Evolutionary conservation across 2,329 filamentous ascomycete genomes (phyloP).

Genomic region (Penicillium griseofulvum): DNA sequence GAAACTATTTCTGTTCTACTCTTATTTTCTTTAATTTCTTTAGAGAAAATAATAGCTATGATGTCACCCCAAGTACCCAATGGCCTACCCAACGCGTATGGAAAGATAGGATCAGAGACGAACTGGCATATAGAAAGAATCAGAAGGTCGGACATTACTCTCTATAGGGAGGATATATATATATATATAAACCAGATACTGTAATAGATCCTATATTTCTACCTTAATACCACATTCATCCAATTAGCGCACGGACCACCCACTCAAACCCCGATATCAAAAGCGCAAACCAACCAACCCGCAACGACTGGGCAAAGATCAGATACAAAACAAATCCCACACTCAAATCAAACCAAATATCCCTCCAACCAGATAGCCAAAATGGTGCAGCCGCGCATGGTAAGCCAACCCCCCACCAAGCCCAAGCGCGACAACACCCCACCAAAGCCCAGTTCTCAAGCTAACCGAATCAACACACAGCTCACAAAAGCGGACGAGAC

Average conservation of each 20-base stretch:
- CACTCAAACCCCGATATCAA: constrained; percentile 17
- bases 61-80: constrained; percentile 23
- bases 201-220: background rate
- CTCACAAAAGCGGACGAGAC: constrained; percentile 91
- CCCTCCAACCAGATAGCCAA: constrained; percentile 13
- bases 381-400: constrained; percentile 62
- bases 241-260: constrained; percentile 29
- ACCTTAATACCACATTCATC: background rate
- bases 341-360: background rate
- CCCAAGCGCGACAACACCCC: background rate
- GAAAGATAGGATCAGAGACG: background rate
- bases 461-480: constrained; percentile 47
- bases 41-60: constrained; percentile 10
- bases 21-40: background rate
- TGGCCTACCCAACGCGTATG: background rate
- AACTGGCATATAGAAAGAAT: background rate
- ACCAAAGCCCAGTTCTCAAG: background rate
- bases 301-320: background rate
- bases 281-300: constrained; percentile 8
- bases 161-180: no score
- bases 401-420: constrained; percentile 30
- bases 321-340: background rate
- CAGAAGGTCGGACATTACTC: no score
- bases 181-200: background rate
- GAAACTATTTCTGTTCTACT: background rate